Evolutionary conservation across 2,329 filamentous ascomycete genomes (phyloP), one percentile per base, ranked within the genome.

Genomic region (Ascomycota sp.): DNA sequence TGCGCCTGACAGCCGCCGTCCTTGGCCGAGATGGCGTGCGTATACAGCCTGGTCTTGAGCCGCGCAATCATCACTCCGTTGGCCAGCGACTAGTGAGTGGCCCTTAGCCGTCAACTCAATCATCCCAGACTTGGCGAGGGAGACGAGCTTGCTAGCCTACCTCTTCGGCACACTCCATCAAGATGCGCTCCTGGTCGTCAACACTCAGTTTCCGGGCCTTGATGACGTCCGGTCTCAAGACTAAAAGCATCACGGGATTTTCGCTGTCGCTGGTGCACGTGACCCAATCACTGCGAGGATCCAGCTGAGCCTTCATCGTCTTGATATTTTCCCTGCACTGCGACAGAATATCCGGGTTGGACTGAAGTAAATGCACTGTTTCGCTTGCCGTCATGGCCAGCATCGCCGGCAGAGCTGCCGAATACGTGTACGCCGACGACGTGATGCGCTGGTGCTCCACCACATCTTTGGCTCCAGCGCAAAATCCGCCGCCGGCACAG

Each of bases 111-210:
- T n/a, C 25, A 20, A 8, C 13, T 27, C 25, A 27, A 15, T 13
- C 12, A n/a, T 5, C 9, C 27, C 19, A 8, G 19, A 6, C 11
- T 9, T 11, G 2, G 5, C 6, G 6, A 29, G 21, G 29, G 26
- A 22, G 27, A 21, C n/a, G 12, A 11, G 34, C 20, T 17, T 5
- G 25, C 12, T 9, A 24, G 51, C 68, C 43, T 63, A 91, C 85
- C 75, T 98, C 89, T 35, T 98, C 91, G n/a, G 93, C 82, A 38
- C 81, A 75, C 43, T 98, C 89, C 44, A 91, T 75, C 34, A 98
- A 55, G 12, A 95, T 52, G 33, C 71, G 67, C 44, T 93, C 82
- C 53, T 95, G 82, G 37, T 94, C 86, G 22, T 75, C 66, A 8
- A 68, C 50, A 10, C 60, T 69, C 33, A 92, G 55, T 27, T 68